Evolutionary conservation across 1,284 basidiomycete genomes (phyloP), one percentile per base, ranked within the genome.

Genomic region (Limonomyces culmigenus): DNA sequence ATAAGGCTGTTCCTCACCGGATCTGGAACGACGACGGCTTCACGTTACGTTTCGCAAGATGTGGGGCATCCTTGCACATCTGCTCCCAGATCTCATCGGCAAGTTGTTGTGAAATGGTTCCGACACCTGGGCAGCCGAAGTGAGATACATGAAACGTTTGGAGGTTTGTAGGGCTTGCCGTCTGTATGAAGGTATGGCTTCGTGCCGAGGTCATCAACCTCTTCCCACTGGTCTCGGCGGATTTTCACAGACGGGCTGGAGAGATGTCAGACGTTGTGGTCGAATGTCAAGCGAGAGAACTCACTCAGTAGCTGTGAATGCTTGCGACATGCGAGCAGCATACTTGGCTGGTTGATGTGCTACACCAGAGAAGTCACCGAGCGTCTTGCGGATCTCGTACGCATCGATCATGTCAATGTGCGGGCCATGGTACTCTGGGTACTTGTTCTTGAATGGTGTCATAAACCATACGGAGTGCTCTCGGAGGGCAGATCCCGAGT

Each of bases 381-480:
- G 59, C 13, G 58, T 56, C 17, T 57, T 45, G 17, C 83, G 63
- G 38, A 87, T 81, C 13, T 41, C 54, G 21, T 66, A 55, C 1
- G 74, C 65, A 16, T 61, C 63, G 17, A 83, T 55, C 23, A 27
- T 27, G 23, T 8, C 23, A 27, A 27, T n/a, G 27, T 33, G 39
- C 0, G 62, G 61, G 25, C 54, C 56, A 23, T 18, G 17, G 20
- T 18, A 23, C 20, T 20, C 13, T 15, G 6, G 10, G 16, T 50
- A 45, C 1, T 54, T 53, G 39, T 73, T 59, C 5, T 55, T 4
- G 47, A 84, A 84, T 1, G 72, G 64, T 39, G 56, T 60, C 45
- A 83, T 56, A 47, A 78, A 85, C 78, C 81, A 85, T n/a, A 81
- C 76, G 0, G 74, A 64, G 46, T 81, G 79, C 40, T 74, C 65